phyloP scores from a whole-genome alignment of 768 basidiomycete species.

The Psilocybe tampanensis region DNA sequence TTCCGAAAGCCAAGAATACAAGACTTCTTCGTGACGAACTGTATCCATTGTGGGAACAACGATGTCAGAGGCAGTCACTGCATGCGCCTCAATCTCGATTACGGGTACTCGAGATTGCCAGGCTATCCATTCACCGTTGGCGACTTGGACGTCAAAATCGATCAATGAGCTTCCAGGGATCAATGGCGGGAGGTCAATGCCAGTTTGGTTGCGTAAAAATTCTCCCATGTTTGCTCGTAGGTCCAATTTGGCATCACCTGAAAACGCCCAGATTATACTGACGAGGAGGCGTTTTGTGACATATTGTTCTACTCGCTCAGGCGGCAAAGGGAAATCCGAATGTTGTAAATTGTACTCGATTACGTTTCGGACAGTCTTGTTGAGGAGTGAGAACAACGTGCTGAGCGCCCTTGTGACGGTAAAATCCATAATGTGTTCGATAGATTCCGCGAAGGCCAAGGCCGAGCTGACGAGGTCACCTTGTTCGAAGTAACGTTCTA shows the following conservation, averaged over 20 bases:
- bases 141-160: constrained; percentile 92
- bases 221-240: constrained; percentile 88
- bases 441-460: constrained; percentile 76
- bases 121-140: constrained; percentile 83
- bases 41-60: constrained; percentile 99
- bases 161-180: constrained; percentile 80
- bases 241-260: constrained; percentile 93
- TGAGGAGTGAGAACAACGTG: constrained; percentile 95
- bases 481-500: constrained; percentile 81
- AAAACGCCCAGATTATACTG: constrained; percentile 97
- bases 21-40: constrained; percentile 95
- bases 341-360: constrained; percentile 96
- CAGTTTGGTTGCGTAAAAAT: constrained; percentile 81
- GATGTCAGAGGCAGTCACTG: constrained; percentile 93
- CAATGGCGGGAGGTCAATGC: constrained; percentile 85
- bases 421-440: constrained; percentile 99
- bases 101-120: constrained; percentile 94
- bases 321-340: constrained; percentile 87
- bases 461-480: constrained; percentile 83
- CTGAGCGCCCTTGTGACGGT: constrained; percentile 88
- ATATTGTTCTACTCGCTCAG: constrained; percentile 88
- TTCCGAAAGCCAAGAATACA: constrained; percentile 98
- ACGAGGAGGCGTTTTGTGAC: constrained; percentile 88
- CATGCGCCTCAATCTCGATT: constrained; percentile 96
- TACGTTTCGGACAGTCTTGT: constrained; percentile 92